phyloP scores from a whole-genome alignment of 768 basidiomycete species.

The Macrolepiota fuliginosa region DNA sequence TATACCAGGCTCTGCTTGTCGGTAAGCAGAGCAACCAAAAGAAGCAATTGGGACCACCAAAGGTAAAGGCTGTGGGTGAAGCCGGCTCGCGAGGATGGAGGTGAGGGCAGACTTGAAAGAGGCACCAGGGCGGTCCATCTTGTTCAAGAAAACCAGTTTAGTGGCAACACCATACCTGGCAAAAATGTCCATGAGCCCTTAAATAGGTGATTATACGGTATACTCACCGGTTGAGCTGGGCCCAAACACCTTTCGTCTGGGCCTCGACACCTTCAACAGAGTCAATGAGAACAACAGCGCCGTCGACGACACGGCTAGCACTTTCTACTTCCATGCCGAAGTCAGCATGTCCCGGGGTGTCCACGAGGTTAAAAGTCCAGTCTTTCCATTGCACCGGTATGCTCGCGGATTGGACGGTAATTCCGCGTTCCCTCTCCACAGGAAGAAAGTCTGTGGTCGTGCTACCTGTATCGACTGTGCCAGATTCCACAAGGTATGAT shows the following conservation, averaged over 20 bases:
- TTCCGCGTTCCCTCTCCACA: constrained; percentile 86
- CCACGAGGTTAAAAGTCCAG: constrained; percentile 85
- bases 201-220: constrained; percentile 27
- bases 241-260: constrained; percentile 89
- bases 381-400: constrained; percentile 85
- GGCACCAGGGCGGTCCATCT: constrained; percentile 84
- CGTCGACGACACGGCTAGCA: constrained; percentile 87
- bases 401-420: constrained; percentile 91
- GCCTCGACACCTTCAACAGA: constrained; percentile 91
- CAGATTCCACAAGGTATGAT: constrained; percentile 66
- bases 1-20: constrained; percentile 78
- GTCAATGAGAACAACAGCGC: constrained; percentile 85
- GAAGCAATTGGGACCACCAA: constrained; percentile 78
- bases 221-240: constrained; percentile 75
- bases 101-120: constrained; percentile 68
- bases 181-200: background rate
- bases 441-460: constrained; percentile 90
- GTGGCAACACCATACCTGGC: constrained; percentile 76
- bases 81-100: constrained; percentile 71
- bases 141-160: constrained; percentile 82
- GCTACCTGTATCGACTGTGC: constrained; percentile 87
- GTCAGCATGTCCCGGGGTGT: constrained; percentile 91
- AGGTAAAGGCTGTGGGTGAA: constrained; percentile 72
- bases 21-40: constrained; percentile 63
- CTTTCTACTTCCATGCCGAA: constrained; percentile 98